phyloP scores from a whole-genome alignment of 2,329 filamentous ascomycete genomes.

The Penicillium sp. region DNA sequence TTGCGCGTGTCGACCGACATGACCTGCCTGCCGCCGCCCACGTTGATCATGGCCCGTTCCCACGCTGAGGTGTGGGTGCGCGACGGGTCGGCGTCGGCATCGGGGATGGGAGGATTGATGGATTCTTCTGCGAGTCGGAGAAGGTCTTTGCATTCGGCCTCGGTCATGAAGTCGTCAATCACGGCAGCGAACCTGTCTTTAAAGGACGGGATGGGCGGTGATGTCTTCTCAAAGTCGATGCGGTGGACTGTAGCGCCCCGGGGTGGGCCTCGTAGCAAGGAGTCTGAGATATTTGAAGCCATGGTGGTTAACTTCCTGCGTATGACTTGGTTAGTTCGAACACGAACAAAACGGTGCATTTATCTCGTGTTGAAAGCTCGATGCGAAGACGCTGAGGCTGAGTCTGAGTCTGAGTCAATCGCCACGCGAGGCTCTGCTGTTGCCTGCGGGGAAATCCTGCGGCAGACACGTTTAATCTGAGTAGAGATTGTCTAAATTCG shows the following conservation, averaged over 20 bases:
- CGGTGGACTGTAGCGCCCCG: conserved; percentile 46
- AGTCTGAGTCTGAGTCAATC: neutral
- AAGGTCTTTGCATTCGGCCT: conserved; percentile 61
- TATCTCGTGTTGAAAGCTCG: neutral
- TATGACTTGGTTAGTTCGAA: too few relatives aligned
- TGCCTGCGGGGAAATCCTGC: neutral
- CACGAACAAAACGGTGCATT: too few relatives aligned
- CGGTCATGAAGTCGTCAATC: conserved; percentile 61
- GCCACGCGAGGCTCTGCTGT: neutral
- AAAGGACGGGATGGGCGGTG: conserved; percentile 52
- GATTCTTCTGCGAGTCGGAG: conserved; percentile 52
- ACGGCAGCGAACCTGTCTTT: conserved; percentile 57
- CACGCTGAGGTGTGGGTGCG: conserved; percentile 48
- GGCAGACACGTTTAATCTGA: neutral
- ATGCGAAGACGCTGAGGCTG: too few relatives aligned
- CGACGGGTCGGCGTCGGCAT: neutral
- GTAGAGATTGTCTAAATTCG: too few relatives aligned
- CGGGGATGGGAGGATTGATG: conserved; percentile 21
- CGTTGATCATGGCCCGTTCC: conserved; percentile 67
- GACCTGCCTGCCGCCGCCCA: conserved; percentile 60
- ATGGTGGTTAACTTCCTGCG: too few relatives aligned
- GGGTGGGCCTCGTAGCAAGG: conserved; percentile 35
- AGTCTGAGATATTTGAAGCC: conserved; percentile 9
- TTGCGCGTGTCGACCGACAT: conserved; percentile 60
- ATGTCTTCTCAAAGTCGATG: conserved; percentile 55